Evolutionary conservation across 345 rosid genomes (phyloP).

Genomic region (Conringia planisiliqua): DNA sequence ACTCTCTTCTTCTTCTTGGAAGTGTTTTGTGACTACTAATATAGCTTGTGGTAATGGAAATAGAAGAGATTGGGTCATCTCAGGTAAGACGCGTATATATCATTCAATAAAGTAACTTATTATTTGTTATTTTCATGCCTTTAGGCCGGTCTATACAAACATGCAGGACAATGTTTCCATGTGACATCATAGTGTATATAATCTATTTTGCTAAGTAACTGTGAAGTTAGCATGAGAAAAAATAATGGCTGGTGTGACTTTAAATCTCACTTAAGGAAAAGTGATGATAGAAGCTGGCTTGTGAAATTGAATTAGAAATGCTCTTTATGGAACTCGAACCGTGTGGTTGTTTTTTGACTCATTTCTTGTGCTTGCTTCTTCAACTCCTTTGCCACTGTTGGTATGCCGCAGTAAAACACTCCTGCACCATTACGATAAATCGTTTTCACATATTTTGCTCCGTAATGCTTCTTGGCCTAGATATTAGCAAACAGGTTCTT

Average conservation of each 20-base stretch:
- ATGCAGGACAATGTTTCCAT: slow-evolving; percentile 19
- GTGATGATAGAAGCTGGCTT: slow-evolving; percentile 20
- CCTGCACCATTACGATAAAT: slow-evolving; percentile 47
- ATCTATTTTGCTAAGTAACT: slow-evolving; percentile 30
- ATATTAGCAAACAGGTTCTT: not conserved
- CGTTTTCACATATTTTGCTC: not conserved
- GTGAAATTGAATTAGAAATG: slow-evolving; percentile 49
- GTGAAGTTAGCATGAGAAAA: slow-evolving; percentile 30
- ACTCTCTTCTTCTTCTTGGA: too few relatives aligned
- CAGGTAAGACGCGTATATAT: not conserved
- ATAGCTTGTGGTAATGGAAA: slow-evolving; percentile 8
- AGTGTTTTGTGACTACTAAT: not conserved
- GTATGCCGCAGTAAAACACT: slow-evolving; percentile 92
- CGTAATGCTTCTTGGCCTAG: not conserved
- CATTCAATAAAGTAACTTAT: slow-evolving; percentile 12
- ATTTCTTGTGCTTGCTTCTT: slow-evolving; percentile 65
- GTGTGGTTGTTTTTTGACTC: slow-evolving; percentile 68
- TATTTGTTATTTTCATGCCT: slow-evolving; percentile 27
- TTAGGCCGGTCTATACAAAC: slow-evolving; percentile 36
- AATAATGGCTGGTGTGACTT: slow-evolving; percentile 18
- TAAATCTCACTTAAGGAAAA: slow-evolving; percentile 20
- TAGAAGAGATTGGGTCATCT: slow-evolving; percentile 4
- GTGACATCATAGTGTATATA: slow-evolving; percentile 5
- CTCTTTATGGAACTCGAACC: slow-evolving; percentile 94
- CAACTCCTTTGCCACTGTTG: slow-evolving; percentile 80